phyloP scores from a whole-genome alignment of 306 rosid species.

The Rosa lucieae region DNA sequence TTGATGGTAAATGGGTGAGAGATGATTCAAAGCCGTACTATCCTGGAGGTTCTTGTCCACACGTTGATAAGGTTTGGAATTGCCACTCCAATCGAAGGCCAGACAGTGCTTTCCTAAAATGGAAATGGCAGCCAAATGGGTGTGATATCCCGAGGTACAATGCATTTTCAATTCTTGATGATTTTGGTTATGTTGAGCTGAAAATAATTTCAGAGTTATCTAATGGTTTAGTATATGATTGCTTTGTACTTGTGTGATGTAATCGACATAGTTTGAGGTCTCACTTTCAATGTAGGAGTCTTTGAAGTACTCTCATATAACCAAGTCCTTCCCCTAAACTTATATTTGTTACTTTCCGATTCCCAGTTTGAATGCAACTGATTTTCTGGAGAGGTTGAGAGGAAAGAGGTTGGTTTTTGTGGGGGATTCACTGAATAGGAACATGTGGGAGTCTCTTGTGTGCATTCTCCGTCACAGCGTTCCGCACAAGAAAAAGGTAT shows the following conservation, averaged over 20 bases:
- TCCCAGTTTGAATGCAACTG: slow-evolving; percentile 80
- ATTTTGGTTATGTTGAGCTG: neutral
- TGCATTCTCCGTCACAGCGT: slow-evolving; percentile 76
- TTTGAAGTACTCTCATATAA: neutral
- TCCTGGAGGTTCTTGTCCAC: slow-evolving; percentile 81
- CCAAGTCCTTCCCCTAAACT: neutral
- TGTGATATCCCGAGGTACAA: slow-evolving; percentile 86
- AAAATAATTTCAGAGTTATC: neutral
- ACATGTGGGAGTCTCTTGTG: slow-evolving; percentile 96
- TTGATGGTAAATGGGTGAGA: slow-evolving; percentile 75
- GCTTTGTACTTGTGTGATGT: neutral
- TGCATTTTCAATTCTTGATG: slow-evolving; percentile 14
- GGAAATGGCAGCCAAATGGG: slow-evolving; percentile 92
- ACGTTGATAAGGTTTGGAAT: slow-evolving; percentile 70
- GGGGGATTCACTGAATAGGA: slow-evolving; percentile 92
- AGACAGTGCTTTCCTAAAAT: slow-evolving; percentile 63
- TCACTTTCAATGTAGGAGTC: neutral
- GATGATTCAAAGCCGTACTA: slow-evolving; percentile 88
- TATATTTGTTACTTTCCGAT: slow-evolving; percentile 23
- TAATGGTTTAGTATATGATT: neutral
- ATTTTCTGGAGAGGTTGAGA: slow-evolving; percentile 77
- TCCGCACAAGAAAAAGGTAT: slow-evolving; percentile 53
- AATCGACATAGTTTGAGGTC: neutral
- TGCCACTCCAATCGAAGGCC: slow-evolving; percentile 83
- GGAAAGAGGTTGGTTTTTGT: slow-evolving; percentile 81